phyloP scores from a whole-genome alignment of 768 basidiomycete species.

The Cubamyces lactineus region DNA sequence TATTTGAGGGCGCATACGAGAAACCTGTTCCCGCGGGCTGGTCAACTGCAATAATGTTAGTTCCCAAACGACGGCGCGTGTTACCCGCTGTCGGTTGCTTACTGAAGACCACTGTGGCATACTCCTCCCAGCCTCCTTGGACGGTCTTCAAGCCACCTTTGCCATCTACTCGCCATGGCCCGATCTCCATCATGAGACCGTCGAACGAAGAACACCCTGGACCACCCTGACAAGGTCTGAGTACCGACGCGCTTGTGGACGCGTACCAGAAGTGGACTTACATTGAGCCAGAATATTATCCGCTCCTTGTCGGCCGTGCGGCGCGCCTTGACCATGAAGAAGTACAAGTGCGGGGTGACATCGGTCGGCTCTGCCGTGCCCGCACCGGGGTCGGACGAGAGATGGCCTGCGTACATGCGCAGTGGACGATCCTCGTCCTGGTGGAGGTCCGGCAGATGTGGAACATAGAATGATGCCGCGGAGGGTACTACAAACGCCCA shows the following conservation, averaged over 20 bases:
- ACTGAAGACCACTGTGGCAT: slow-evolving; percentile 92
- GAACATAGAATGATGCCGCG: slow-evolving; percentile 84
- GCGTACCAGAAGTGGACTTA: slow-evolving; percentile 41
- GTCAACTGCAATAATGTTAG: slow-evolving; percentile 64
- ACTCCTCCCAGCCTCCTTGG: slow-evolving; percentile 97
- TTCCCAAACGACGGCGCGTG: neutral
- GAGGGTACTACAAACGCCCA: slow-evolving; percentile 56
- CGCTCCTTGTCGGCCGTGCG: slow-evolving; percentile 88
- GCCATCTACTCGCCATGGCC: slow-evolving; percentile 84
- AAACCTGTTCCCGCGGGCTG: slow-evolving; percentile 97
- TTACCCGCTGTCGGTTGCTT: slow-evolving; percentile 36
- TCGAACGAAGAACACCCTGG: slow-evolving; percentile 98
- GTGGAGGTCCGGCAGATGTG: slow-evolving; percentile 72
- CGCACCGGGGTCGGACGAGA: slow-evolving; percentile 75
- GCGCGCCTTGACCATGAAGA: slow-evolving; percentile 87
- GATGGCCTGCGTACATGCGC: slow-evolving; percentile 84
- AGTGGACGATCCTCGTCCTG: slow-evolving; percentile 72
- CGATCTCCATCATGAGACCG: slow-evolving; percentile 98
- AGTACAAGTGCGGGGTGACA: slow-evolving; percentile 80
- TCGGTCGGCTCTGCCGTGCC: slow-evolving; percentile 54
- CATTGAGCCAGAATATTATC: slow-evolving; percentile 97
- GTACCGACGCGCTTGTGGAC: too few species aligned
- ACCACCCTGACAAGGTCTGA: slow-evolving; percentile 62
- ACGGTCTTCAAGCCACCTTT: slow-evolving; percentile 69
- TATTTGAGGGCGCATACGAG: slow-evolving; percentile 86